Percentiles rank a stretch among this genome's conserved stretches.
phyloP scores from a whole-genome alignment of 306 rosid genomes.

The Cajanus cajan region DNA sequence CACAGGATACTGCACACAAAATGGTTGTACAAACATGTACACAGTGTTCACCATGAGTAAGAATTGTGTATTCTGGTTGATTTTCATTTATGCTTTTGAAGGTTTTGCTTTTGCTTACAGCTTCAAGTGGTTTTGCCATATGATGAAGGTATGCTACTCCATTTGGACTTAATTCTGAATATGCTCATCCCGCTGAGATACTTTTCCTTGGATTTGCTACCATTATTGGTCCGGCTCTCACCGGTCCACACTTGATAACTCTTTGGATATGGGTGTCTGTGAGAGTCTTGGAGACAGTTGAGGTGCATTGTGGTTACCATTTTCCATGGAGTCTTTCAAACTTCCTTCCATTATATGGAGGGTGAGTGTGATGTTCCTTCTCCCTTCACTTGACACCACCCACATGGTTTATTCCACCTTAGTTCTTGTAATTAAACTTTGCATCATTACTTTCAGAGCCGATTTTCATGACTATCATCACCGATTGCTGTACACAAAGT shows the following conservation, averaged over 20 bases:
- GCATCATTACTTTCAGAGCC: slow-evolving; percentile 51
- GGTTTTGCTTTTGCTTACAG: not conserved
- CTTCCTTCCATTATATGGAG: slow-evolving; percentile 90
- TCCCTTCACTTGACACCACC: slow-evolving; percentile 2
- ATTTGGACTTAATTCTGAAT: slow-evolving; percentile 92
- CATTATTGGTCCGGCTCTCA: slow-evolving; percentile 83
- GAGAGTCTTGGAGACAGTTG: slow-evolving; percentile 94
- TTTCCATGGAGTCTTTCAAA: slow-evolving; percentile 95
- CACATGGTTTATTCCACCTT: not conserved
- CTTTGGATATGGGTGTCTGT: slow-evolving; percentile 92
- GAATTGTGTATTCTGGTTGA: slow-evolving; percentile 28
- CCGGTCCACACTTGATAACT: slow-evolving; percentile 89
- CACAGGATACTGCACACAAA: slow-evolving; percentile 86
- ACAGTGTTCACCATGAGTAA: slow-evolving; percentile 89
- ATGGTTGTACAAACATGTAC: slow-evolving; percentile 86
- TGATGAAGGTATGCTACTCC: slow-evolving; percentile 86
- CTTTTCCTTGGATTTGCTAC: slow-evolving; percentile 97
- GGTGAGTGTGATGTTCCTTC: slow-evolving; percentile 50
- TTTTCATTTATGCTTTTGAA: not conserved
- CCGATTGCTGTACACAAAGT: slow-evolving; percentile 84
- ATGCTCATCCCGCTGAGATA: slow-evolving; percentile 98
- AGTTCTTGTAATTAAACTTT: slow-evolving; percentile 27
- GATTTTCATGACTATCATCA: slow-evolving; percentile 98
- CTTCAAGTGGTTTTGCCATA: slow-evolving; percentile 2
- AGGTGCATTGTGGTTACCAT: slow-evolving; percentile 93